Conservation (phyloP, 2,329 filamentous ascomycete genomes). For the Cercospora janseana region DNA sequence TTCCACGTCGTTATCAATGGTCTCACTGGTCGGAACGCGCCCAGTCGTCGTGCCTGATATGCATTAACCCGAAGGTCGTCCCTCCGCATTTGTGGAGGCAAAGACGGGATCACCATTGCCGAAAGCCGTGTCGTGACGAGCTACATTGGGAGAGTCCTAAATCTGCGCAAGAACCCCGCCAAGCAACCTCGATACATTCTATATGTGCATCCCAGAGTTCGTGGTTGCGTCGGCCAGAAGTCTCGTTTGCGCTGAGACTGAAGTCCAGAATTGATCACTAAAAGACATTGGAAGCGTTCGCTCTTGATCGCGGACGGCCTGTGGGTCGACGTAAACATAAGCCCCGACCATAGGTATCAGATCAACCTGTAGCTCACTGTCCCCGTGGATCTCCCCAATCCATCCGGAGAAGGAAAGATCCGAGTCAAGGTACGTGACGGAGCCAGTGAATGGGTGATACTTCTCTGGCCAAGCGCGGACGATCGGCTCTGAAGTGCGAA, state of each 20-base stretch:
- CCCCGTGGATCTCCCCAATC: not conserved
- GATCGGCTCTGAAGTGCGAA: not conserved
- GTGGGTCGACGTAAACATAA: not conserved
- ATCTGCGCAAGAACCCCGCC: not conserved
- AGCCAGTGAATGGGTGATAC: not conserved
- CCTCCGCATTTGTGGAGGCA: not conserved
- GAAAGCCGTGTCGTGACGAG: not conserved
- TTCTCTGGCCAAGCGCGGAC: not conserved
- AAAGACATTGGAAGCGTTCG: not conserved
- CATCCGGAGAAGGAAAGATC: not conserved
- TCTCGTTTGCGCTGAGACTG: not conserved
- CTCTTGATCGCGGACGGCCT: not conserved
- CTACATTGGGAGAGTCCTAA: not conserved
- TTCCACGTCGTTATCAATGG: not conserved
- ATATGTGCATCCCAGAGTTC: not conserved
- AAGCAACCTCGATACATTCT: not conserved
- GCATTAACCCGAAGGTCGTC: not conserved
- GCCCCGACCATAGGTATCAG: conserved; percentile 1
- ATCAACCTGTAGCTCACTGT: not conserved
- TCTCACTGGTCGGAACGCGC: not conserved
- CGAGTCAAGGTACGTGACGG: not conserved
- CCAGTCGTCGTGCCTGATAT: not conserved
- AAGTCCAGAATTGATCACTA: not conserved
- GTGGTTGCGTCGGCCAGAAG: not conserved
- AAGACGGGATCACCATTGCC: not conserved